Conservation (phyloP, 345 rosid species). For the Salix koriyanagi region DNA sequence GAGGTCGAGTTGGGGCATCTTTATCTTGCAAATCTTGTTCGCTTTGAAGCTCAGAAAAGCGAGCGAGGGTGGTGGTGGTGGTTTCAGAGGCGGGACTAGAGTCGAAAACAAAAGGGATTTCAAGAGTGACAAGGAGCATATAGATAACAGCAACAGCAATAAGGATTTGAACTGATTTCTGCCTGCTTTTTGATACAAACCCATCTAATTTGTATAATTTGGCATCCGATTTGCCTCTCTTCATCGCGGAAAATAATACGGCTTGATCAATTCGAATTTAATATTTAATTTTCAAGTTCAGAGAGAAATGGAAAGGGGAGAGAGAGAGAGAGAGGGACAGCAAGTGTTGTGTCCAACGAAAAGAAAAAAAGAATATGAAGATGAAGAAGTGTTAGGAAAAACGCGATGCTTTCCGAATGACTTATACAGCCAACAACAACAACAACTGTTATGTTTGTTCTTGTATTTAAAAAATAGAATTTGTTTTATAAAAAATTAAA, state of each 20-base stretch:
- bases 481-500: too few species aligned
- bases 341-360: too few species aligned
- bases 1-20: conserved; percentile 57
- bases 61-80: conserved; percentile 22
- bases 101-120: conserved; percentile 71
- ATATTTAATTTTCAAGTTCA: neutral
- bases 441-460: too few species aligned
- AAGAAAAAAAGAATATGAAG: too few species aligned
- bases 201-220: conserved; percentile 43
- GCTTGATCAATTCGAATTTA: neutral
- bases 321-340: neutral
- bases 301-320: neutral
- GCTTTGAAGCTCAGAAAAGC: conserved; percentile 45
- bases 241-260: conserved; percentile 32
- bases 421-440: too few species aligned
- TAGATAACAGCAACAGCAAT: conserved; percentile 53
- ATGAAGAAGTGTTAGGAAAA: too few species aligned
- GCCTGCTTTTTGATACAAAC: conserved; percentile 46
- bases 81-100: conserved; percentile 49
- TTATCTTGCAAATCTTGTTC: conserved; percentile 38
- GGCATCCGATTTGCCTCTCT: conserved; percentile 44
- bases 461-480: too few species aligned
- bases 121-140: conserved; percentile 55
- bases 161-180: conserved; percentile 65
- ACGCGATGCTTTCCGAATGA: too few species aligned